These are phyloP conservation scores for Willaertia magna DNA, from an alignment of 208 protist genomes.

Conservation along the genomic window DNA sequence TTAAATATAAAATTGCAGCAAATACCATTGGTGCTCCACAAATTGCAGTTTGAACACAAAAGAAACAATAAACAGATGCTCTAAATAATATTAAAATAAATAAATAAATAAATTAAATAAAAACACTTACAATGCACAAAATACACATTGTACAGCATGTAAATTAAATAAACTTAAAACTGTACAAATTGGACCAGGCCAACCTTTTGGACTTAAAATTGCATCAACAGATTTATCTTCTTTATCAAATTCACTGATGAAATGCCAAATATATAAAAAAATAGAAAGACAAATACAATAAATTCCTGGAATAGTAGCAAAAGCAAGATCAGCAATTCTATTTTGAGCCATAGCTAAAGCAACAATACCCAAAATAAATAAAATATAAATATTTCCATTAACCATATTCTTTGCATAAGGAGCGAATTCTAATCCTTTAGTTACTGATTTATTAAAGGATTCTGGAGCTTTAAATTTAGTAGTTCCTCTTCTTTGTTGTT, in stretches of 20 bases:
- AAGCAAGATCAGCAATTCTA: neutral
- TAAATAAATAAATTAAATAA: too few species aligned
- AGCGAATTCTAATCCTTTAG: neutral
- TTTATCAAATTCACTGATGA: neutral
- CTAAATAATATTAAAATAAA: neutral
- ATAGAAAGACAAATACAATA: neutral
- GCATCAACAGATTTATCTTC: neutral
- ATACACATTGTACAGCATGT: neutral
- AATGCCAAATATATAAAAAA: slow-evolving; percentile 3
- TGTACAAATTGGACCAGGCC: neutral
- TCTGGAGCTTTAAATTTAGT: neutral
- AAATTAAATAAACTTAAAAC: neutral
- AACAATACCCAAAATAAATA: neutral
- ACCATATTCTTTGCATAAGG: neutral
- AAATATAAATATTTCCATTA: neutral
- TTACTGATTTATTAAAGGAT: neutral
- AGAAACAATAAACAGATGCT: neutral
- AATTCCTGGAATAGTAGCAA: neutral
- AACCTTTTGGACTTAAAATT: neutral
- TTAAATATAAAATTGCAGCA: neutral
- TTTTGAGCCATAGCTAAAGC: neutral
- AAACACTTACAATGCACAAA: neutral
- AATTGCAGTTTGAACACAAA: neutral
- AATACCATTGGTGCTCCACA: neutral
- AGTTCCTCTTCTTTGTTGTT: neutral